A percentile compares a stretch with the other conserved stretches of the same genome.
phyloP scores from a whole-genome alignment of 2,329 filamentous ascomycete species.

The Cadophora sp. region DNA sequence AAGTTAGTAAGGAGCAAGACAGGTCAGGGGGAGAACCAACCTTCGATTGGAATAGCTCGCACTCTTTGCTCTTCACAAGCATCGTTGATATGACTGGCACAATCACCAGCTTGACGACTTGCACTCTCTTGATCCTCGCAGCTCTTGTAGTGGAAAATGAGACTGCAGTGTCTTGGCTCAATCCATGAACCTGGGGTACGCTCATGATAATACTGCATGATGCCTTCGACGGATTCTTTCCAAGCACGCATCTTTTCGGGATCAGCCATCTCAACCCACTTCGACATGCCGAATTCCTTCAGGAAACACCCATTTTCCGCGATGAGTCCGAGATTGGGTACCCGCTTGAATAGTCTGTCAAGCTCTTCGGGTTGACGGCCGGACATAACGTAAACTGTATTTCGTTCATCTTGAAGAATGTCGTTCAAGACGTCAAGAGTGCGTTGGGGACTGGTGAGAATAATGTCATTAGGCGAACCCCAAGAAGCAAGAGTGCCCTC shows the following conservation, averaged over 20 bases:
- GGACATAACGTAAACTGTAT: conserved; percentile 94
- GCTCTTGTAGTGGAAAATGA: conserved; percentile 89
- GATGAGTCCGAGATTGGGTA: conserved; percentile 85
- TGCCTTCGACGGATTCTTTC: conserved; percentile 84
- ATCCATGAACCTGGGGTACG: conserved; percentile 87
- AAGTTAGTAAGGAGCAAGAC: conserved; percentile 17
- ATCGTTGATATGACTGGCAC: conserved; percentile 94
- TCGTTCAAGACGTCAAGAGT: conserved; percentile 85
- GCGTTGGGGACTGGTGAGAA: conserved; percentile 84
- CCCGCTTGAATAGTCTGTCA: conserved; percentile 82
- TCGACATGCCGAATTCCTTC: conserved; percentile 69
- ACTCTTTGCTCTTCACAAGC: conserved; percentile 84
- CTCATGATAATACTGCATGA: conserved; percentile 88
- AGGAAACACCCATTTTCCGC: conserved; percentile 96
- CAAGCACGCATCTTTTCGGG: conserved; percentile 72
- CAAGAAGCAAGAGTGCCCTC: conserved; percentile 91
- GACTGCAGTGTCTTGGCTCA: conserved; percentile 88
- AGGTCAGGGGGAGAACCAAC: conserved; percentile 26
- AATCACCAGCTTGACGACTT: conserved; percentile 82
- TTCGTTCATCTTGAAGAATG: conserved; percentile 78
- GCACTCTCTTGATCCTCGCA: conserved; percentile 80
- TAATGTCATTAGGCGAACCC: conserved; percentile 83
- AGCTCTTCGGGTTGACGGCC: conserved; percentile 86
- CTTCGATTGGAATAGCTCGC: conserved; percentile 81
- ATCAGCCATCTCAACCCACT: conserved; percentile 83